Base-by-base conservation (phyloP, 257 asterid species). In the Vinca minor region DNA sequence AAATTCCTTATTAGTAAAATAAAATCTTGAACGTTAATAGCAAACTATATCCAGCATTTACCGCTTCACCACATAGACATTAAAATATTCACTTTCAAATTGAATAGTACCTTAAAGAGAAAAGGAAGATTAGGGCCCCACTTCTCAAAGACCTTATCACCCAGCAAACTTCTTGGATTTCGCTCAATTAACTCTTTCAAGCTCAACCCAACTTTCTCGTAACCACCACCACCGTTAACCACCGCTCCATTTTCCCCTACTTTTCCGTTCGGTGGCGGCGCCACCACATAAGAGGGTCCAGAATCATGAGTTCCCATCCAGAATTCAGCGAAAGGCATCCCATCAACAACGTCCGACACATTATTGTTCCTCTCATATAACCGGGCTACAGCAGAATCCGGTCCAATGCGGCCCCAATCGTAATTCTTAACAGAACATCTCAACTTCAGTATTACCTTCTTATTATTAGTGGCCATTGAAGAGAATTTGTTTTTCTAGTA, bases 251-350 rank as follows among this genome's bases (percentile, higher is more conserved):
- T n/a, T n/a, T n/a, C n/a, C n/a, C n/a, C n/a, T n/a, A n/a, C n/a
- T n/a, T n/a, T n/a, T n/a, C n/a, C n/a, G n/a, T n/a, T n/a, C n/a
- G 38, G n/a, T n/a, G n/a, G n/a, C n/a, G n/a, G 25, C 21, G 13
- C 74, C 6, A 63, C 59, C 15, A 76, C 69, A 57, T 78, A 87
- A 1, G 96, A 87, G 5, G 95, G 94, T 1, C 96, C 98, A 20
- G 95, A 89, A 39, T 78, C 88, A 69, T 92, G 96, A 4, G 93
- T 92, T 56, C 96, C 98, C 91, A 89, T 87, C 96, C 98, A 86
- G 28, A 88, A 83, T 76, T 91, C 96, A 0, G 98, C 96, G 38
- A 81, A 86, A 17, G 78, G 87, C 71, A 64, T 77, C 10, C 73
- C 86, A 3, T 63, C 89, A 25, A 58, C 71, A n/a, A 74, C 69